Conservation (phyloP, 306 rosid species). For the Prinsepia uniflora region DNA sequence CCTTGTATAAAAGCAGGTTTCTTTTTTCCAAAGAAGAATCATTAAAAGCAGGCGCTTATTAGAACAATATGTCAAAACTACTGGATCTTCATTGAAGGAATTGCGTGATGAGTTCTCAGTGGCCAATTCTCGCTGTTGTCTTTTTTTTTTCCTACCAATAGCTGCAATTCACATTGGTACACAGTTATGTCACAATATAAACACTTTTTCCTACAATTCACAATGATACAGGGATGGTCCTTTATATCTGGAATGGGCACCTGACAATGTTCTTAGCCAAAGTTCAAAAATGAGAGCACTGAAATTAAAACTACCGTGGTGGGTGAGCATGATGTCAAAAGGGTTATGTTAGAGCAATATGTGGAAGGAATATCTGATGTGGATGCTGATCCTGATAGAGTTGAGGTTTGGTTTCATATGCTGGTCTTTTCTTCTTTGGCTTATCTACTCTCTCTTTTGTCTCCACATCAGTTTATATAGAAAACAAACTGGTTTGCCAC, state of each 20-base stretch:
- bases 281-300: constrained; percentile 37
- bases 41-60: not conserved
- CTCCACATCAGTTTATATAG: not conserved
- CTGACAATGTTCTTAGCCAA: constrained; percentile 59
- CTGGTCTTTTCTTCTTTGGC: not conserved
- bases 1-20: not conserved
- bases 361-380: constrained; percentile 52
- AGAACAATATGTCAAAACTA: not conserved
- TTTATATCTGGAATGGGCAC: constrained; percentile 93
- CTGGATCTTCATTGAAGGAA: not conserved
- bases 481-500: not conserved
- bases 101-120: not conserved
- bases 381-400: constrained; percentile 82
- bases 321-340: constrained; percentile 66
- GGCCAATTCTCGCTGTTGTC: no score
- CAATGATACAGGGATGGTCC: constrained; percentile 75
- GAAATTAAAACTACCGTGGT: constrained; percentile 35
- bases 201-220: constrained; percentile 5
- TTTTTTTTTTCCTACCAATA: not conserved
- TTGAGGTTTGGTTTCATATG: constrained; percentile 61
- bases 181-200: constrained; percentile 9
- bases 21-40: no score
- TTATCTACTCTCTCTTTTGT: not conserved
- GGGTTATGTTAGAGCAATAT: constrained; percentile 52
- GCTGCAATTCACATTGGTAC: not conserved